Base-by-base conservation (phyloP, 441 rosid species). In the Manihot esculenta region DNA sequence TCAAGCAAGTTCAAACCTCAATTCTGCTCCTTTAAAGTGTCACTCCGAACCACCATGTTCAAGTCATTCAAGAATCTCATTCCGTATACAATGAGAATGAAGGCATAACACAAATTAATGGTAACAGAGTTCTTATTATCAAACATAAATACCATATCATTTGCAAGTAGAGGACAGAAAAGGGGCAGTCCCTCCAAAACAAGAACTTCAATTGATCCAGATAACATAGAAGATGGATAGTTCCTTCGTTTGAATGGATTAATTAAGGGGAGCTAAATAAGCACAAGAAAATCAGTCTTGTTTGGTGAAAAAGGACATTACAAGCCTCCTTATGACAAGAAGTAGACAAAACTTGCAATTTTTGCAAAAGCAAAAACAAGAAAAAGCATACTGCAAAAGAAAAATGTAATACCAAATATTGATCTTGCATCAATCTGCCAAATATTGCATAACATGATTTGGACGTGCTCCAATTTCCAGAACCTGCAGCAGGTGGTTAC, bases 1-100 rank as follows among this genome's bases (percentile, higher is more conserved):
- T 23, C 69, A 66, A 64, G 33, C 13, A 72, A 58, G 33, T 62
- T 48, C 78, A 72, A 65, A 86, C 85, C 89, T 76, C 74, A 72
- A 77, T 53, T 62, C 62, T 42, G 41, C 45, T 70, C 80, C 80
- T 65, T 76, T 66, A 82, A 78, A n/a, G 71, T 62, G 75, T 67
- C 70, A 42, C 73, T 73, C 78, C 77, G 74, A 71, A 33, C 68
- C 27, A 48, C 80, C 50, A 17, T 9, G n/a, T 26, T 73, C 69
- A 59, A 50, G 70, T 44, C 70, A 63, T 53, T 73, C 69, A n/a
- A 73, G 64, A 72, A 78, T 26, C 27, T 18, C 66, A 42, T 50
- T 62, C 78, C 64, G 71, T 60, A 57, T 49, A 30, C 11, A 64
- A 57, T 50, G 26, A 61, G 56, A 62, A 12, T 27, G 15, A 68